Evolutionary conservation across 2,329 filamentous ascomycete species (phyloP).

Genomic region (Pseudocercospora musae): DNA sequence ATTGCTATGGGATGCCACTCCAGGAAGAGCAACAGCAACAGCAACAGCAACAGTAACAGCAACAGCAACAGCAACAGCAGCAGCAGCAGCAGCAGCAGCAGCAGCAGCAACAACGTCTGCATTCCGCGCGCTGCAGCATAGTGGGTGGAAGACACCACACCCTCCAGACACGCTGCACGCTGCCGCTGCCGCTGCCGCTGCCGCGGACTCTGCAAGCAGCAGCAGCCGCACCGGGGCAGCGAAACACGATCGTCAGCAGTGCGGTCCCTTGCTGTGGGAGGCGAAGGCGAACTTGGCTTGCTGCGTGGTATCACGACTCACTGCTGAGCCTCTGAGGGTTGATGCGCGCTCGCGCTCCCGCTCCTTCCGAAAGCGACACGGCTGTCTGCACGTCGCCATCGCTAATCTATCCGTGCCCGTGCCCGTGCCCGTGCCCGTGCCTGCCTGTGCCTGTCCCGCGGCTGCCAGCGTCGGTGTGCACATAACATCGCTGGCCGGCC

Average conservation of each 20-base stretch:
- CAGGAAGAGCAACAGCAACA: too few species aligned
- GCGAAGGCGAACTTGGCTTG: neutral
- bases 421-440: slow-evolving; percentile 2
- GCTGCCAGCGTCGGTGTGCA: slow-evolving; percentile 19
- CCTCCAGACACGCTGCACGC: neutral
- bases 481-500: slow-evolving; percentile 6
- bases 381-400: slow-evolving; percentile 14
- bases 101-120: neutral
- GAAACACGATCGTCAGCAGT: slow-evolving; percentile 3
- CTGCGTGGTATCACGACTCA: slow-evolving; percentile 9
- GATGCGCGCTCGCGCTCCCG: slow-evolving; percentile 9
- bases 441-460: slow-evolving; percentile 6
- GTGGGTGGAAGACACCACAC: neutral
- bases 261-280: slow-evolving; percentile 4
- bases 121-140: too few species aligned
- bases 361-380: slow-evolving; percentile 10
- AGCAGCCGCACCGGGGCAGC: slow-evolving; percentile 7
- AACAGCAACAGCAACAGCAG: neutral
- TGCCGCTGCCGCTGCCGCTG: too few species aligned
- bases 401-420: slow-evolving; percentile 23
- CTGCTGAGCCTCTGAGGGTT: neutral
- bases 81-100: neutral
- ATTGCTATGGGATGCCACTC: neutral
- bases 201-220: slow-evolving; percentile 6
- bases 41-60: neutral